Base-by-base conservation (phyloP, 2,329 filamentous ascomycete species). In the Colletotrichum sp. region DNA sequence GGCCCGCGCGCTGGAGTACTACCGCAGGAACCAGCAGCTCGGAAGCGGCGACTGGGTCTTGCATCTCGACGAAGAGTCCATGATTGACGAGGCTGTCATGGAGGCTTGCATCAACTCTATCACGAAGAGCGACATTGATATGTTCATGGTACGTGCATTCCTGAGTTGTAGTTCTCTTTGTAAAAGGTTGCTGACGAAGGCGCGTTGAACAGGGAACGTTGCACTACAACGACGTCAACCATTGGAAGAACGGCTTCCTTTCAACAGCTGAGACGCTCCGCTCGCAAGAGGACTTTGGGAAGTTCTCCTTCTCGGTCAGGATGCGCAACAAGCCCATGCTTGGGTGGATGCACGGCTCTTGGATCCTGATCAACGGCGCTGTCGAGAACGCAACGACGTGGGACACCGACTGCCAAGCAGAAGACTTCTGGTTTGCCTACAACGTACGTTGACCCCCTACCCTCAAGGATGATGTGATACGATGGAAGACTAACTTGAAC, bases 201-300 rank as follows among this genome's bases (percentile, higher is more conserved):
- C 13, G 1, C 8, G 2, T 5, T 1, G 10, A 13, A n/a, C 21
- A 68, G 67, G 67, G 67, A 21, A 70, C 67, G 4, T 8, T 70
- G 21, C 67, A 70, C n/a, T 70, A 70, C 67, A 70, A 70, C 67
- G 67, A 70, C 36, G 67, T 70, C 24, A 70, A 63, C 26, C 67
- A 70, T 5, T 70, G 67, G 67, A 70, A 63, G 36, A 70, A 62
- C 55, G 34, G 67, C n/a, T 70, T 70, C 67, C 67, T 70, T 0
- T 62, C 67, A 0, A 70, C 67, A 0, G 67, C 67, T 5, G 67
- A 70, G 16, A 70, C 67, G 18, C 67, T 70, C 32, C 67, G 67
- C 21, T 36, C 28, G 30, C 66, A 68, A 21, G 66, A 68, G 30
- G 66, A 68, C 52, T 68, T 68, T 30, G 66, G 49, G 2, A 68